Base-by-base conservation (phyloP, 2,329 filamentous ascomycete species). In the Sporothrix pseudoabietina region DNA sequence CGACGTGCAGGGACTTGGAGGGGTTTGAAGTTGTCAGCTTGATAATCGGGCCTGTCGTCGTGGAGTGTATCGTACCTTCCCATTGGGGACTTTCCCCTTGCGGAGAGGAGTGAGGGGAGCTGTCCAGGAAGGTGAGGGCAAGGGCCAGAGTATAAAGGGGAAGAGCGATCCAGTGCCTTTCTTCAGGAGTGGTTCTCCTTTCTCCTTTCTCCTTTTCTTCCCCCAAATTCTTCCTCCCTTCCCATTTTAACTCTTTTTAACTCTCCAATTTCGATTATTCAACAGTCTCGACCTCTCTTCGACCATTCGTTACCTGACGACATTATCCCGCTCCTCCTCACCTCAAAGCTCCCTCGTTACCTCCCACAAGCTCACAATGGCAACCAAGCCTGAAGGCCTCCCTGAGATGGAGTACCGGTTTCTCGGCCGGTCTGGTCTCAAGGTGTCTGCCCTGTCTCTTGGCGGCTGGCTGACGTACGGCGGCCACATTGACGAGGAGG, bases 391-490 rank as follows among this genome's bases (percentile, higher is more conserved):
- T 2, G 68, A 72, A 32, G 52, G 69, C 49, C 55, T 73, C 1
- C 75, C 75, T 26, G 72, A 72, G 44, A 74, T 75, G 72, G 72
- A 74, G 69, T 74, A 74, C 69, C 72, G 72, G 22, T 63, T 69
- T 49, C 72, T 74, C 2, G 72, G 72, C 69, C 72, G 72, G 7
- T 74, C 75, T 1, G 75, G 75, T 12, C 75, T 76, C 41, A 75
- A 75, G 44, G 75, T 76, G 47, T 76, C 75, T 14, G 75, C 75
- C 3, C 68, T 76, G 14, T 72, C 74, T 2, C 83, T 92, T 0
- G 91, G 88, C 52, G 85, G 87, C 61, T 89, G 88, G 75, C 74
- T 76, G 44, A 76, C 75, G 1, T 91, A 90, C 57, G 79, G 79
- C 47, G 79, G 79, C 19, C 78, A 80, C 72, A 77, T 79, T 16